Evolutionary conservation across 306 rosid species (phyloP).

Genomic region (Acacia acuminata): DNA sequence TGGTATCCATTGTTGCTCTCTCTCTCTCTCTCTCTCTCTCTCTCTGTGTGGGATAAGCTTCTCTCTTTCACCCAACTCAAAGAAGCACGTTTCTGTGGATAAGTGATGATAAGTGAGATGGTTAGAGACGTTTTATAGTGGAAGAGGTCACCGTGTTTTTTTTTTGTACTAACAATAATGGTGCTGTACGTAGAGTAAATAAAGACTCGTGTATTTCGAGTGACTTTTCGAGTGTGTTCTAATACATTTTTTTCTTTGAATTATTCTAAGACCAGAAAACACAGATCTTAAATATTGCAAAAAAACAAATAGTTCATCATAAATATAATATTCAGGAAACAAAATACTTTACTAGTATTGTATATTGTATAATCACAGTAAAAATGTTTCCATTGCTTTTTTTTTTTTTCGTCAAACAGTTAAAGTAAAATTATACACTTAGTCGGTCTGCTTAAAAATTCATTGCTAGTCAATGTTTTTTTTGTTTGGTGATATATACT

Average conservation of each 20-base stretch:
- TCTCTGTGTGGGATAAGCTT: neutral
- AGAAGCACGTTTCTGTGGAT: neutral
- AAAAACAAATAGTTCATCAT: too few relatives aligned
- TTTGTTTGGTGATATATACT: too few relatives aligned
- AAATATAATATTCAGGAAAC: too few relatives aligned
- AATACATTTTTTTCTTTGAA: neutral
- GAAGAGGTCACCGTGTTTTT: neutral
- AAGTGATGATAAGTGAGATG: too few relatives aligned
- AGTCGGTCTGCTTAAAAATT: too few relatives aligned
- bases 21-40: neutral
- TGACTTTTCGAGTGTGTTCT: neutral
- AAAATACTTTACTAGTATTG: too few relatives aligned
- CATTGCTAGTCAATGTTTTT: too few relatives aligned
- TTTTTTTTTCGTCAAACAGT: too few relatives aligned
- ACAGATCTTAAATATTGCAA: too few relatives aligned
- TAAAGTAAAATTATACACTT: too few relatives aligned
- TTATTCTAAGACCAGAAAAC: too few relatives aligned
- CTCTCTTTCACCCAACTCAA: neutral
- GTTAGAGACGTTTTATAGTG: conserved; percentile 39
- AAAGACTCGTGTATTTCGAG: too few relatives aligned
- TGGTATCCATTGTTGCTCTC: conserved; percentile 45
- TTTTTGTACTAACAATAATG: neutral
- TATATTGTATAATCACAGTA: neutral
- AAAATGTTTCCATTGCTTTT: neutral
- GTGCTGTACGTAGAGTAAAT: neutral